Percentiles rank a stretch among this genome's conserved stretches.
These are phyloP conservation scores for Chaetomiaceae sp. DNA, from an alignment of 2,329 filamentous ascomycete genomes.

Conservation along the genomic window DNA sequence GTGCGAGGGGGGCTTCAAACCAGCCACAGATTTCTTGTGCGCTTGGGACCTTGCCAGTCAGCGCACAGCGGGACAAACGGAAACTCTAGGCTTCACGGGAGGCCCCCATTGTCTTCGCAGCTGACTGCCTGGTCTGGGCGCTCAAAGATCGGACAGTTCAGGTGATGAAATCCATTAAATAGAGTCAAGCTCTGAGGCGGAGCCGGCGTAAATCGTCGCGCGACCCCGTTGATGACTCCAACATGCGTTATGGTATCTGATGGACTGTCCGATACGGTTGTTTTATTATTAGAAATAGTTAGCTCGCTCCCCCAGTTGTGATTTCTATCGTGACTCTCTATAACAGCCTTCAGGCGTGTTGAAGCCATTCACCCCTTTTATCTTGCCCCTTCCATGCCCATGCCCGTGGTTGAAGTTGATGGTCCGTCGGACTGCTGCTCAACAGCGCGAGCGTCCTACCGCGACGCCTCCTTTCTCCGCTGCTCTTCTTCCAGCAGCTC, in stretches of 20 bases:
- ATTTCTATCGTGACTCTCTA: neutral
- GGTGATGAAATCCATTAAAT: slow-evolving; percentile 88
- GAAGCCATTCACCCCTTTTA: slow-evolving; percentile 11
- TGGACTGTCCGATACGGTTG: slow-evolving; percentile 28
- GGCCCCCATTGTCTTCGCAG: slow-evolving; percentile 27
- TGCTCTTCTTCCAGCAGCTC: slow-evolving; percentile 61
- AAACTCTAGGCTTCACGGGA: slow-evolving; percentile 38
- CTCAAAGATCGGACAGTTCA: slow-evolving; percentile 47
- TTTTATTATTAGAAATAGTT: slow-evolving; percentile 19
- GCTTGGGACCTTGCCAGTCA: slow-evolving; percentile 52
- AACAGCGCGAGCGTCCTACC: neutral
- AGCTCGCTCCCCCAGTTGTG: neutral
- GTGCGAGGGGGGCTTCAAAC: slow-evolving; percentile 73
- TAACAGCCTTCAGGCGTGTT: slow-evolving; percentile 15
- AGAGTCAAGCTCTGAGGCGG: slow-evolving; percentile 98
- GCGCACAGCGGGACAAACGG: slow-evolving; percentile 17
- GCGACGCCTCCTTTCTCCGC: slow-evolving; percentile 39
- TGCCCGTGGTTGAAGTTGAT: slow-evolving; percentile 11
- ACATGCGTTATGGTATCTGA: slow-evolving; percentile 40
- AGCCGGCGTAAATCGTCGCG: slow-evolving; percentile 32
- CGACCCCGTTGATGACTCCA: slow-evolving; percentile 43
- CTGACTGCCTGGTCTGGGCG: slow-evolving; percentile 26
- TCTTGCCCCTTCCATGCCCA: neutral
- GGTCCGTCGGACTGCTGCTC: neutral
- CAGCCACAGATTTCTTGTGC: slow-evolving; percentile 31